phyloP scores from a whole-genome alignment of 305 asterid genomes.

The Rubia occidens region DNA sequence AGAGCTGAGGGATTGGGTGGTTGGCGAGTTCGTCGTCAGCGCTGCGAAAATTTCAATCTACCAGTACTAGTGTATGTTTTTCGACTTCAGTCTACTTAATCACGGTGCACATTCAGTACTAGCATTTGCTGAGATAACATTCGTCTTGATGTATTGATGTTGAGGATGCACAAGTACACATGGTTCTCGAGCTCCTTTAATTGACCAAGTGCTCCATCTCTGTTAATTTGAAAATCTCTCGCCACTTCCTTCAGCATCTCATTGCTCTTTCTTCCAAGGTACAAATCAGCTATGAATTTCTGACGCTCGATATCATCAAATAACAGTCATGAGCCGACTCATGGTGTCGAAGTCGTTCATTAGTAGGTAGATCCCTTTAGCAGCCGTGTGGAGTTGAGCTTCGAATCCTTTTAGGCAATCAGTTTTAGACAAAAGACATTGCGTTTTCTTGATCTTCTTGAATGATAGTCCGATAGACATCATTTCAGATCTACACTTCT shows the following conservation, averaged over 20 bases:
- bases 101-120: not conserved
- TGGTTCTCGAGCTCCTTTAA: slow-evolving; percentile 69
- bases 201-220: slow-evolving; percentile 33
- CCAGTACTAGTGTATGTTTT: not conserved
- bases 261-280: slow-evolving; percentile 34
- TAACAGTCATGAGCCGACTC: slow-evolving; percentile 44
- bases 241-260: slow-evolving; percentile 46
- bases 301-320: slow-evolving; percentile 51
- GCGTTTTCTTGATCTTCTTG: slow-evolving; percentile 22
- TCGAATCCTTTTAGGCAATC: slow-evolving; percentile 25
- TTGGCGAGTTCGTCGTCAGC: too few relatives aligned
- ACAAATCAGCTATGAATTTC: slow-evolving; percentile 36
- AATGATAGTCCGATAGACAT: slow-evolving; percentile 17
- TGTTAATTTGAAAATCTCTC: slow-evolving; percentile 34
- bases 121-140: slow-evolving; percentile 37
- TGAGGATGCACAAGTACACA: slow-evolving; percentile 55
- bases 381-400: slow-evolving; percentile 48
- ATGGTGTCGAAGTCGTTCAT: slow-evolving; percentile 62
- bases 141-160: slow-evolving; percentile 57
- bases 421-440: slow-evolving; percentile 1
- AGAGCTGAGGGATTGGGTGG: too few relatives aligned
- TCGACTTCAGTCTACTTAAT: not conserved
- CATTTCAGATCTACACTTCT: too few relatives aligned
- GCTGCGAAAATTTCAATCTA: too few relatives aligned
- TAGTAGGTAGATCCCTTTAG: slow-evolving; percentile 52